A percentile compares a stretch with the other conserved stretches of the same genome.
phyloP scores from a whole-genome alignment of 2,329 filamentous ascomycete genomes.

The Aspergillus thermomutatus region DNA sequence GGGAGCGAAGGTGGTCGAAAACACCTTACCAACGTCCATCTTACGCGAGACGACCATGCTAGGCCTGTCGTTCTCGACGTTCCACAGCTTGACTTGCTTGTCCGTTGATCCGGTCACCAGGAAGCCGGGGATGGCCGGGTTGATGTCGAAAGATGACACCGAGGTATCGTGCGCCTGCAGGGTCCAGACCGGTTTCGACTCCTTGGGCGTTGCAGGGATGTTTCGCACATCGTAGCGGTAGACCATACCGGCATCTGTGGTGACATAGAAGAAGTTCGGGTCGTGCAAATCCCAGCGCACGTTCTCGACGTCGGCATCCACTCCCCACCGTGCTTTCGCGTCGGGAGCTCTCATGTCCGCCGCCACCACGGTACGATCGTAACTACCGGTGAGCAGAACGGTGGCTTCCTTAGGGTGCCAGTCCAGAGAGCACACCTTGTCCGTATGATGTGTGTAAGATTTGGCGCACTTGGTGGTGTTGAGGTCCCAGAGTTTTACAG shows the following conservation, averaged over 20 bases:
- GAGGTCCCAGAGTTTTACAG: constrained; percentile 96
- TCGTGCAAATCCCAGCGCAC: constrained; percentile 93
- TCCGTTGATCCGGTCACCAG: constrained; percentile 91
- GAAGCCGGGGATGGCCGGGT: constrained; percentile 83
- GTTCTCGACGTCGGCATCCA: constrained; percentile 92
- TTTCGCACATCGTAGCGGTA: constrained; percentile 88
- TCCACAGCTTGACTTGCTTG: constrained; percentile 96
- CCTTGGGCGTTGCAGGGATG: constrained; percentile 66
- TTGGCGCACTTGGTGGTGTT: constrained; percentile 90
- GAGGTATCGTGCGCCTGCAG: constrained; percentile 93
- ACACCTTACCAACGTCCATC: constrained; percentile 90
- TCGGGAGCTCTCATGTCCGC: constrained; percentile 94
- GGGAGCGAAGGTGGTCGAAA: constrained; percentile 84
- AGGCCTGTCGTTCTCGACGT: constrained; percentile 74
- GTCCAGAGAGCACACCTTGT: constrained; percentile 94
- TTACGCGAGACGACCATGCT: constrained; percentile 89
- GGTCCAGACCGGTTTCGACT: constrained; percentile 86
- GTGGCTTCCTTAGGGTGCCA: constrained; percentile 90
- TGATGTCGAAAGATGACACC: constrained; percentile 89
- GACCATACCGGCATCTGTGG: constrained; percentile 85
- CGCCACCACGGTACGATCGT: constrained; percentile 91
- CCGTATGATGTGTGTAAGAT: constrained; percentile 92
- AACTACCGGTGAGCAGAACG: constrained; percentile 85
- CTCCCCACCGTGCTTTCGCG: constrained; percentile 80
- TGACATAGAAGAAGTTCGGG: constrained; percentile 89